phyloP scores from a whole-genome alignment of 108 stramenopile genomes.

The Cyclostephanos invisitatus region DNA sequence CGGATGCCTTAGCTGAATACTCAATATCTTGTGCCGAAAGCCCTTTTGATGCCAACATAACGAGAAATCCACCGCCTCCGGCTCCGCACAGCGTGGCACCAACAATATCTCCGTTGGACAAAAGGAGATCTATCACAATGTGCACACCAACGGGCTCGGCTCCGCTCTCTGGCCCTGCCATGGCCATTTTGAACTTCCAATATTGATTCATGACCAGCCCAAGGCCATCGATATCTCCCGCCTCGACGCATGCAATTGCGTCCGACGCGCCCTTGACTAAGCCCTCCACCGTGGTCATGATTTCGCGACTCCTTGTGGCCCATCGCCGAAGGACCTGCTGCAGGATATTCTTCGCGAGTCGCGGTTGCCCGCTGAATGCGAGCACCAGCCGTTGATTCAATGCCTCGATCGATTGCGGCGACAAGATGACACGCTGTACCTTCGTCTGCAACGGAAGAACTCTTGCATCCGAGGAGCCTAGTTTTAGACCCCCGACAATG shows the following conservation, averaged over 20 bases:
- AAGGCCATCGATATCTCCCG: slow-evolving; percentile 56
- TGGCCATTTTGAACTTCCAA: slow-evolving; percentile 76
- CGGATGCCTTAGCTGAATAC: slow-evolving; percentile 10
- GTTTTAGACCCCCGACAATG: slow-evolving; percentile 63
- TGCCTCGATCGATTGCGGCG: slow-evolving; percentile 11
- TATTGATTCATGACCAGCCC: slow-evolving; percentile 63
- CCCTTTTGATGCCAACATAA: slow-evolving; percentile 45
- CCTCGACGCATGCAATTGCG: slow-evolving; percentile 48
- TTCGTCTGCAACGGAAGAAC: slow-evolving; percentile 51
- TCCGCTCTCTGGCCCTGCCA: slow-evolving; percentile 79
- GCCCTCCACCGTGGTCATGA: slow-evolving; percentile 59
- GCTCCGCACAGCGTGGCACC: slow-evolving; percentile 79
- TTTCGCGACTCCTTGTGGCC: slow-evolving; percentile 62
- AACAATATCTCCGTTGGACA: slow-evolving; percentile 30
- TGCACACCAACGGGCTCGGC: slow-evolving; percentile 59
- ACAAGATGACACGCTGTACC: slow-evolving; percentile 41
- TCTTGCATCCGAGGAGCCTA: slow-evolving; percentile 44
- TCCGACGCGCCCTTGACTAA: slow-evolving; percentile 60
- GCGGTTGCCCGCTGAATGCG: slow-evolving; percentile 70
- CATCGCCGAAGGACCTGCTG: slow-evolving; percentile 75
- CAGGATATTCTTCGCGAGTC: slow-evolving; percentile 84
- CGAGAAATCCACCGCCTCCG: slow-evolving; percentile 80
- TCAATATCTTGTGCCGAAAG: slow-evolving; percentile 24
- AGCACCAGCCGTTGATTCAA: slow-evolving; percentile 64
- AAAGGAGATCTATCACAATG: slow-evolving; percentile 44